A percentile compares a stretch with the other conserved stretches of the same genome.
These are phyloP conservation scores for Chaetomium globosum DNA, from an alignment of 2,329 filamentous ascomycete genomes.

Conservation along the genomic window DNA sequence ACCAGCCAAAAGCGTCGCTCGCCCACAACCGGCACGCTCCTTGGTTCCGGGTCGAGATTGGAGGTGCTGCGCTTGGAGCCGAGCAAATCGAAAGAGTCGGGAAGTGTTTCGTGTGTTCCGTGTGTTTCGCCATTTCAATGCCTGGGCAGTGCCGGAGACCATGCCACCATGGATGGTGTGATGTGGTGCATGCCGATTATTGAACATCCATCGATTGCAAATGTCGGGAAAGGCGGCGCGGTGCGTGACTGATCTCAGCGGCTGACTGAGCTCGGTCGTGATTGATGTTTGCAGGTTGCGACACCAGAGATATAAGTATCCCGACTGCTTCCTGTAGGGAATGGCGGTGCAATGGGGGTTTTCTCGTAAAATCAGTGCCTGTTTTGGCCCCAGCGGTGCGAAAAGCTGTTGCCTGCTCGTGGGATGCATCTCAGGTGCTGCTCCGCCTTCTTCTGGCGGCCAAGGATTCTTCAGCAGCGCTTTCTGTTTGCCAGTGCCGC, in stretches of 20 bases:
- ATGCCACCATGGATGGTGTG: neutral
- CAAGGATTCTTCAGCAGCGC: conserved; percentile 10
- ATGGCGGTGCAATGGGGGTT: neutral
- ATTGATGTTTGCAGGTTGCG: neutral
- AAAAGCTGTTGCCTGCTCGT: conserved; percentile 27
- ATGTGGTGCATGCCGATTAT: conserved; percentile 5
- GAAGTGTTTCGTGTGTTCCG: neutral
- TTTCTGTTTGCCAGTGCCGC: conserved; percentile 16
- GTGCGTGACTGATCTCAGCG: conserved; percentile 4
- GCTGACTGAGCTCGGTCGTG: conserved; percentile 7
- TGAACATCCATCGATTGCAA: conserved; percentile 12
- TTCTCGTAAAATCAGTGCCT: conserved; percentile 14
- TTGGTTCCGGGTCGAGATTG: neutral
- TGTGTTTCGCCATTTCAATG: neutral
- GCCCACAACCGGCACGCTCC: neutral
- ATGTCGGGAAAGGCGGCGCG: neutral
- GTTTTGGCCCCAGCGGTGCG: conserved; percentile 5
- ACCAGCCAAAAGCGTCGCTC: neutral
- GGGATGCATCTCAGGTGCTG: conserved; percentile 17
- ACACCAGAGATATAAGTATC: conserved; percentile 17
- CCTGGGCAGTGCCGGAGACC: conserved; percentile 1
- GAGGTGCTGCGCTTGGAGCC: neutral
- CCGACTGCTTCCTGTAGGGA: neutral
- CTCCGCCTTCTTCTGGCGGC: conserved; percentile 22
- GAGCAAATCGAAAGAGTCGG: neutral